Evolutionary conservation across 768 basidiomycete genomes (phyloP), one percentile per base, ranked within the genome.

Genomic region (Trametes cingulata): DNA sequence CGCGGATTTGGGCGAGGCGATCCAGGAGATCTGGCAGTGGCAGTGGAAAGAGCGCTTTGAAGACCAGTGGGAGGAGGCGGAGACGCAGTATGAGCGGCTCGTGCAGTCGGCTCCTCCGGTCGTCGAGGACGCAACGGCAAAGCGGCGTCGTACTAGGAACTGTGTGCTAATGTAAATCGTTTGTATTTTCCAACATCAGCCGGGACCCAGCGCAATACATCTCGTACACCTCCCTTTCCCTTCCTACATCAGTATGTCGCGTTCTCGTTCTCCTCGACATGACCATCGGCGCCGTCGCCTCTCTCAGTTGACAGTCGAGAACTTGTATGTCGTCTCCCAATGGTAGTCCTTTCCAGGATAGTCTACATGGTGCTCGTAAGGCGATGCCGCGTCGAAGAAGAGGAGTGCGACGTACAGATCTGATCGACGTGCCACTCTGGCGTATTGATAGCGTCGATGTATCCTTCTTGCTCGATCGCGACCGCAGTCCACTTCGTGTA

Each of bases 381-480:
- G 17, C 3, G 13, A 17, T 19, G n/a, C 15, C 6, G 17, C 8
- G 29, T 12, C 6, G 13, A 17, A 35, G 29, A 12, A 19, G n/a
- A 35, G 2, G 5, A 2, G 6, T 8, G 29, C 4, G 9, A 74
- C 81, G 65, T 62, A 82, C 80, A 80, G 46, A 84, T 82, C 63
- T 82, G 80, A 67, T 84, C 76, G 2, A 82, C 74, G 17, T 72
- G 71, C 80, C 80, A 85, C 67, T 83, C 78, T 0, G 82, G 83
- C 5, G 77, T 81, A 60, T 85, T 82, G 53, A 84, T 82, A 12
- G 82, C 82, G 66, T 79, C 82, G 43, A 84, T 72, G 61, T 79
- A 80, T 8, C 81, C 80, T 64, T 82, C 75, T 62, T 82, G 82
- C 64, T 84, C 82, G 52, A 85, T 77, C 0, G 80, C 82, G 15